phyloP scores from a whole-genome alignment of 805 yeast genomes.

The Saccharomycopsis schoenii region DNA sequence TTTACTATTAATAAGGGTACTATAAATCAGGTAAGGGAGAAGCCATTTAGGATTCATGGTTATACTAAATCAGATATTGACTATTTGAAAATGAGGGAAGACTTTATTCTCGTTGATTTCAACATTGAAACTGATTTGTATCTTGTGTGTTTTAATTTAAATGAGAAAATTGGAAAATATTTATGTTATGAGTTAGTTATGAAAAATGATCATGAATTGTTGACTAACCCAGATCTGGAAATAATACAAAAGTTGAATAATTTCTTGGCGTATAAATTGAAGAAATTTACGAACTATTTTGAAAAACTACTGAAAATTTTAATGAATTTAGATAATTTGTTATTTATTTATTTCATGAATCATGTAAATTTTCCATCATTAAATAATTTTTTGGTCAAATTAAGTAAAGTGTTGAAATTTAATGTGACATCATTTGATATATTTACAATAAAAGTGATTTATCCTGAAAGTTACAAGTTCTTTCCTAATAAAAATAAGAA shows the following conservation, averaged over 20 bases:
- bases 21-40: background rate
- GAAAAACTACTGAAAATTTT: background rate
- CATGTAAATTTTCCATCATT: slow-evolving; percentile 8
- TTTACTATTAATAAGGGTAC: background rate
- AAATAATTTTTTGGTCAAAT: slow-evolving; percentile 3
- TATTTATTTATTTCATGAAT: slow-evolving; percentile 5
- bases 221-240: background rate
- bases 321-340: slow-evolving; percentile 7
- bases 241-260: background rate
- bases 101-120: background rate
- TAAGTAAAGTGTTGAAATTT: slow-evolving; percentile 1
- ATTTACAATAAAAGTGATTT: slow-evolving; percentile 6
- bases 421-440: slow-evolving; percentile 4
- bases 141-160: background rate
- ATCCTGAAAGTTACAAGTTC: slow-evolving; percentile 7
- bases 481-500: background rate
- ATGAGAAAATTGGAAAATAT: background rate
- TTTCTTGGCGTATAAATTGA: background rate
- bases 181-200: background rate
- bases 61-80: background rate
- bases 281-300: background rate
- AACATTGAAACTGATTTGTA: background rate
- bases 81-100: background rate
- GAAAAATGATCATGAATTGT: background rate
- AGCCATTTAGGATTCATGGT: background rate